Conservation (phyloP, 2,329 filamentous ascomycete species). For the Colletotrichum endophyticum region DNA sequence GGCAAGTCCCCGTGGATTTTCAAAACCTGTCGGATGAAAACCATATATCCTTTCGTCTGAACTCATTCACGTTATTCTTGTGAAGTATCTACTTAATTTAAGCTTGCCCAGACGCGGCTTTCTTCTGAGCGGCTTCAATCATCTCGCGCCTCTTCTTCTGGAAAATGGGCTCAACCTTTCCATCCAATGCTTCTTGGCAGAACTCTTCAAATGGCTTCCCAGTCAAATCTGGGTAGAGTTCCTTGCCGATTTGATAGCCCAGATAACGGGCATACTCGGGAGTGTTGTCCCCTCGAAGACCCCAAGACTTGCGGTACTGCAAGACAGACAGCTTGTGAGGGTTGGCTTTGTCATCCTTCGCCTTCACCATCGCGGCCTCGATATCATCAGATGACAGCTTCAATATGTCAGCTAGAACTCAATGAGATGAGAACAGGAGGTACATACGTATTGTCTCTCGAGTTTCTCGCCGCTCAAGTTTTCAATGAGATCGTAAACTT, state of each 20-base stretch:
- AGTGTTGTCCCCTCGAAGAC: constrained; percentile 56
- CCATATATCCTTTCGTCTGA: not conserved
- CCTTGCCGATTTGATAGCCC: constrained; percentile 55
- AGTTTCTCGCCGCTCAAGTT: constrained; percentile 52
- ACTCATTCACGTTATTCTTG: not conserved
- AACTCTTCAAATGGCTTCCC: not conserved
- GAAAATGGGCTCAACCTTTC: not conserved
- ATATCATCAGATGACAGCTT: not conserved
- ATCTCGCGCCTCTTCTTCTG: not conserved
- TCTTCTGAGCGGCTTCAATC: not conserved
- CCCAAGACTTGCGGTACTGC: constrained; percentile 51
- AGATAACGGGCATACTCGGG: constrained; percentile 58
- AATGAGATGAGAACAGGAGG: not conserved
- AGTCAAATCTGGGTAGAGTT: constrained; percentile 57
- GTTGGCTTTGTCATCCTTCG: not conserved
- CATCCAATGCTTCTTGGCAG: not conserved
- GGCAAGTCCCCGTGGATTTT: rapidly evolving
- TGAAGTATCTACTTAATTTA: not conserved
- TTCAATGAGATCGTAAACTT: constrained; percentile 52
- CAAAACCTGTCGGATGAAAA: rapidly evolving
- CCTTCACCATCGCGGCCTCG: not conserved
- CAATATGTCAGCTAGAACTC: not conserved
- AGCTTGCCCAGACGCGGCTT: not conserved
- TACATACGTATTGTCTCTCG: constrained; percentile 18
- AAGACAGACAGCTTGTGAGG: not conserved